Conservation (phyloP, 2,329 filamentous ascomycete genomes). For the Periconia digitata region DNA sequence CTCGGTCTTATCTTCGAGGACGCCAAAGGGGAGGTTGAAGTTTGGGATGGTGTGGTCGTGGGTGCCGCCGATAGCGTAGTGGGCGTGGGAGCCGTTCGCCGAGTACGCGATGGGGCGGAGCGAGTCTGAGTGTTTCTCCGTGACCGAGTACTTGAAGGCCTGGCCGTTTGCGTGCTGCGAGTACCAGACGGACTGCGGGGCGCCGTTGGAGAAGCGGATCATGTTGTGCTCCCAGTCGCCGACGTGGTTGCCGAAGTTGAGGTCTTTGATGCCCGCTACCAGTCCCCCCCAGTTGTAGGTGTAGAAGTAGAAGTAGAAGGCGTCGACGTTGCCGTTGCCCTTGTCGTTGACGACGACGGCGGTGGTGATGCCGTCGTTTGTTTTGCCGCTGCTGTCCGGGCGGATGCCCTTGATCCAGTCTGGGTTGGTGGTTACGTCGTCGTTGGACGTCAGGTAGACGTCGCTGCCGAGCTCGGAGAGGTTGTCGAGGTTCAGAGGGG, state of each 20-base stretch:
- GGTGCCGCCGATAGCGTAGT: slow-evolving; percentile 60
- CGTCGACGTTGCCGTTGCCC: slow-evolving; percentile 56
- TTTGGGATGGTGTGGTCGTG: slow-evolving; percentile 67
- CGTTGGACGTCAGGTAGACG: slow-evolving; percentile 50
- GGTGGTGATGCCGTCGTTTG: slow-evolving; percentile 51
- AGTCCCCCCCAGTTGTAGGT: slow-evolving; percentile 58
- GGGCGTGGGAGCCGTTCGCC: slow-evolving; percentile 64
- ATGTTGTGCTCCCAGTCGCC: slow-evolving; percentile 70
- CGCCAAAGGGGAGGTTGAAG: slow-evolving; percentile 57
- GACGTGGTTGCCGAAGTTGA: slow-evolving; percentile 61
- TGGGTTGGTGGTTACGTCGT: slow-evolving; percentile 46
- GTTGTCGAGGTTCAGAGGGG: slow-evolving; percentile 46
- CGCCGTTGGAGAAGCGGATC: slow-evolving; percentile 63
- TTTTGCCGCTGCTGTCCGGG: slow-evolving; percentile 55
- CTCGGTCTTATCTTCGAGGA: slow-evolving; percentile 57
- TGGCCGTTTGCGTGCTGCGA: slow-evolving; percentile 65
- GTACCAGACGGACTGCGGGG: slow-evolving; percentile 61
- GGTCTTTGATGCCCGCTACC: slow-evolving; percentile 27
- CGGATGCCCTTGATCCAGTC: slow-evolving; percentile 53
- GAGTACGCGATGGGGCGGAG: slow-evolving; percentile 60
- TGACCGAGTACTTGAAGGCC: slow-evolving; percentile 61
- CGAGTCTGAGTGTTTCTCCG: slow-evolving; percentile 53
- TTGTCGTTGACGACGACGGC: slow-evolving; percentile 62
- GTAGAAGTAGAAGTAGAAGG: slow-evolving; percentile 66
- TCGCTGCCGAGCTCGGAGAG: slow-evolving; percentile 46